Base-by-base conservation (phyloP, 1,139 yeast genomes). In the Saccharomyces uvarum region DNA sequence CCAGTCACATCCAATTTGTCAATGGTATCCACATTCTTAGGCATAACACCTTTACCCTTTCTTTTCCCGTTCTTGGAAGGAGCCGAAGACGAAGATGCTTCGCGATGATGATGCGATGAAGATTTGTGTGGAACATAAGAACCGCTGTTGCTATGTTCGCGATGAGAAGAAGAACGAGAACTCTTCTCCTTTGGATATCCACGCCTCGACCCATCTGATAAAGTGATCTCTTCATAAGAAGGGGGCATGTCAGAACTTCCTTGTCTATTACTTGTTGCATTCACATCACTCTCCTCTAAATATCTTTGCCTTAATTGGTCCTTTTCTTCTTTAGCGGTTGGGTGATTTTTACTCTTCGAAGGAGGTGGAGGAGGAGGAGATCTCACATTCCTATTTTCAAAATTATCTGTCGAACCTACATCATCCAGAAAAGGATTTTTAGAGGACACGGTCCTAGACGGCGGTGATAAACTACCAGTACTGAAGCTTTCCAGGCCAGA, bases 1-100 rank as follows among this genome's bases (percentile, higher is more conserved):
- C 96, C 98, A 6, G 98, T 90, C 42, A 91, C 98, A 70, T 93
- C 99, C 62, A 93, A 77, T 71, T 87, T 88, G 73, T 93, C 99
- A 64, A 93, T 93, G 4, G 96, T 88, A 68, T 93, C 99, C 61
- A 93, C 81, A 49, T 70, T 76, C 53, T 70, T 69, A 9, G 71
- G 68, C 14, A 63, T 58, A 31, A 67, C 60, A 61, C 83, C 82
- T 63, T 83, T 82, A 26, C 79, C 70, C 66, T 79, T 77, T 54
- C 75, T 72, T 56, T 76, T 71, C 57, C 75, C 71, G 59, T 74
- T 75, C 21, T 74, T 57, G 6, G 52, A 48, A 7, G 58, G 50
- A 1, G 60, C 52, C 4, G 54, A 16, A 13, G 57, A 49, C 31
- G 59, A 55, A 6, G 57, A 52, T 33, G 55, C 53, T 21, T 49